A percentile compares a stretch with the other conserved stretches of the same genome.
Evolutionary conservation across 345 rosid species (phyloP).

Genomic region (Linum lewisii): DNA sequence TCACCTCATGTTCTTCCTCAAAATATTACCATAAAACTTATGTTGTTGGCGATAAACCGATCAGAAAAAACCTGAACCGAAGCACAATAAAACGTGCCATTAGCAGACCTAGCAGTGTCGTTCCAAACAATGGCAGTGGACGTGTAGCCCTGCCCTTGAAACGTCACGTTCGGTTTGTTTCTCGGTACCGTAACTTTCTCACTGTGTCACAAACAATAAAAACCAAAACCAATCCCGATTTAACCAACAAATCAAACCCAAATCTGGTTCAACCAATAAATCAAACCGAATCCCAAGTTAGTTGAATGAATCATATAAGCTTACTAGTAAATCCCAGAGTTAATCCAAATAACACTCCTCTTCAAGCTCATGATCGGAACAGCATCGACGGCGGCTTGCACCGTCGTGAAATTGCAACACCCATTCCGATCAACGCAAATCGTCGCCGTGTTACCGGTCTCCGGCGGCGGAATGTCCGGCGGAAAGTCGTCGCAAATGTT

Average conservation of each 20-base stretch:
- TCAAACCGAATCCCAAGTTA: no score
- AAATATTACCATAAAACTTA: constrained; percentile 71
- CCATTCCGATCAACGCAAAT: constrained; percentile 73
- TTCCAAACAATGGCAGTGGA: constrained; percentile 84
- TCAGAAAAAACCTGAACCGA: constrained; percentile 72
- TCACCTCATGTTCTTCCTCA: neutral
- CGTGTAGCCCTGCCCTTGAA: constrained; percentile 82
- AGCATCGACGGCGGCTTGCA: constrained; percentile 72
- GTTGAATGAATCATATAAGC: constrained; percentile 8
- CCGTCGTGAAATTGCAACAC: constrained; percentile 76
- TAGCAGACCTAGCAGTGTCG: constrained; percentile 65
- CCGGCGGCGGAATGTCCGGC: constrained; percentile 49
- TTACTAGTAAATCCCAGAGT: constrained; percentile 80
- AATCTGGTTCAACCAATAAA: no score
- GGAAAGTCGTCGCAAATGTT: constrained; percentile 73
- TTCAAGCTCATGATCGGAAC: constrained; percentile 42
- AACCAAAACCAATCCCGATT: neutral
- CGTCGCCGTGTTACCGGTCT: constrained; percentile 49
- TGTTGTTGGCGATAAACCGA: constrained; percentile 69
- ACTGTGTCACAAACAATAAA: constrained; percentile 18
- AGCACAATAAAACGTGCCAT: constrained; percentile 68
- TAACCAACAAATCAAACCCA: no score
- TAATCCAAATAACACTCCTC: constrained; percentile 66
- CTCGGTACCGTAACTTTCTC: constrained; percentile 63
- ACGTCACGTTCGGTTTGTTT: constrained; percentile 66